Conservation (phyloP, 1,284 basidiomycete genomes). For the Rhodofomes roseus region DNA sequence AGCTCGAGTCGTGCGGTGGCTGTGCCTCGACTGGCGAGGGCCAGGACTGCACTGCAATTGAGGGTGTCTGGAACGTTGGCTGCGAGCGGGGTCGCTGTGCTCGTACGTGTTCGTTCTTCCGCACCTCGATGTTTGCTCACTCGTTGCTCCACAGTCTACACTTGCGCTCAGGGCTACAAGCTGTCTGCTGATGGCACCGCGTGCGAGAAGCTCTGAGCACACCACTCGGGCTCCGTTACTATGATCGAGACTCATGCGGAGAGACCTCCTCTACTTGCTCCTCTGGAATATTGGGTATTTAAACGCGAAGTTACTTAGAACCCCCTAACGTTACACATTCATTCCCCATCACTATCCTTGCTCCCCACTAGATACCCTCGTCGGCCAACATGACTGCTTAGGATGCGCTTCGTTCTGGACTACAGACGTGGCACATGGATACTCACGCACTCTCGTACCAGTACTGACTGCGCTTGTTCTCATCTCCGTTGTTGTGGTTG, state of each 20-base stretch:
- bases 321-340: conserved; percentile 3
- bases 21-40: conserved; percentile 62
- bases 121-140: background rate
- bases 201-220: conserved; percentile 45
- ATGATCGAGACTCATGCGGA: background rate
- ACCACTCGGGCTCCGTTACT: background rate
- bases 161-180: conserved; percentile 55
- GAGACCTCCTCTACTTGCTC: background rate
- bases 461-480: conserved; percentile 2
- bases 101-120: conserved; percentile 37
- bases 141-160: conserved; percentile 42
- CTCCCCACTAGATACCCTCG: conserved; percentile 9
- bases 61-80: conserved; percentile 61
- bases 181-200: conserved; percentile 44
- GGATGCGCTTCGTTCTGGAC: background rate
- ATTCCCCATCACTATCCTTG: conserved; percentile 7
- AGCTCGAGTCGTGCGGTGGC: conserved; percentile 71
- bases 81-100: conserved; percentile 58
- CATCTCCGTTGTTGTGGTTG: conserved; percentile 2
- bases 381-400: conserved; percentile 5
- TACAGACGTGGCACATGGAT: conserved; percentile 3
- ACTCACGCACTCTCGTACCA: background rate
- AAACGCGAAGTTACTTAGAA: background rate
- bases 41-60: conserved; percentile 67
- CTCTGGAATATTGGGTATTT: background rate